Base-by-base conservation (phyloP, 257 asterid genomes). In the Ocimum tenuiflorum region DNA sequence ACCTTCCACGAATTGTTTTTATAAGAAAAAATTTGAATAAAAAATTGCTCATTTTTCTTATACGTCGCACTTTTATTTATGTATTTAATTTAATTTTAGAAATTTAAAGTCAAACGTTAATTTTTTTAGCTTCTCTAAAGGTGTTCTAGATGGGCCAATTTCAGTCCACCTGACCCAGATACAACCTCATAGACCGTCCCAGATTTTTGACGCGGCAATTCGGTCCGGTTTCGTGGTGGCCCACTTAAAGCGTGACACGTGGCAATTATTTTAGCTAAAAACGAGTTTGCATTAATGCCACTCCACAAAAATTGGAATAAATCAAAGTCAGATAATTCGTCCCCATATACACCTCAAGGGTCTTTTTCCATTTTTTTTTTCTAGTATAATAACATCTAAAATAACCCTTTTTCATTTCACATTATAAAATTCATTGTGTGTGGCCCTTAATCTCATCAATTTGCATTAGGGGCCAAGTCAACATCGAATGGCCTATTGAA, bases 291-390 rank as follows among this genome's bases (percentile, higher is more conserved):
- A 50, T 22, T 33, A 1, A 29, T 27, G 10, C 62, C 17, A 13
- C 49, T 75, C 80, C 78, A 59, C 73, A 69, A 22, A 69, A 49
- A 4, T 68, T 58, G 78, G 76, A 77, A 73, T 59, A n/a, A 52
- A 64, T 75, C 76, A 75, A 57, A 56, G 48, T 57, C 8, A 23
- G 62, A 63, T 77, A 43, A 47, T 51, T 8, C 27, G 79, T 60
- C 82, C 79, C 82, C 74, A 69, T 35, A 60, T 73, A 59, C 19
- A 56, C 71, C 76, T 69, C 54, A 36, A 65, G 46, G 20, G 79
- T 29, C 59, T 9, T 13, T 13, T 2, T 42, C 4, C 8, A 7
- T 36, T 0, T 6, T 9, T 39, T 7, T 36, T 36, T 58, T 60
- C 2, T 6, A 19, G 7, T 46, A 20, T 17, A 19, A 20, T 17